A percentile compares a stretch with the other conserved stretches of the same genome.
Conservation (phyloP, 495 filamentous ascomycete species). For the Pseudotulostoma volvatum region DNA sequence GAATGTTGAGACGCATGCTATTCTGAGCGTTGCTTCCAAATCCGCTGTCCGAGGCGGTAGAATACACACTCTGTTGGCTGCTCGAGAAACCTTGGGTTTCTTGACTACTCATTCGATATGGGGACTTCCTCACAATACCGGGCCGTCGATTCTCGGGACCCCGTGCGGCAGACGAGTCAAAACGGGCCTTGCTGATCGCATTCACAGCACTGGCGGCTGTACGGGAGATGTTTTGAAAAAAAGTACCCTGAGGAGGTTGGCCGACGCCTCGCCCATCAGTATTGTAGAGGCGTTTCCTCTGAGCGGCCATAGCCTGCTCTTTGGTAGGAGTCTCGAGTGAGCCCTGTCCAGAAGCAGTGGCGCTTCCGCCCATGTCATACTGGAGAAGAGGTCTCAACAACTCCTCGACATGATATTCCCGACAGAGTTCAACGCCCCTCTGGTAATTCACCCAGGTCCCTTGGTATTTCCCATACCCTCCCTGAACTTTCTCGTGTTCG, state of each 20-base stretch:
- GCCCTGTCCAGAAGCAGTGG: conserved; percentile 39
- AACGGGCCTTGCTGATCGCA: conserved; percentile 85
- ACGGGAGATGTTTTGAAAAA: conserved; percentile 90
- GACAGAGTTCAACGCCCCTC: conserved; percentile 79
- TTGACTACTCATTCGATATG: conserved; percentile 47
- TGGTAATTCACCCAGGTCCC: conserved; percentile 95
- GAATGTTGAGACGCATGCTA: conserved; percentile 19
- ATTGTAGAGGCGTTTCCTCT: conserved; percentile 77
- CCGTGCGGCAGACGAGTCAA: conserved; percentile 70
- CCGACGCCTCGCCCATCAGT: conserved; percentile 49
- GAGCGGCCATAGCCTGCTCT: conserved; percentile 96
- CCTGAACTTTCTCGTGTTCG: conserved; percentile 95
- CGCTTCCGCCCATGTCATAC: conserved; percentile 74
- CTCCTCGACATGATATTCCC: conserved; percentile 86
- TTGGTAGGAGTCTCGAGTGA: conserved; percentile 87
- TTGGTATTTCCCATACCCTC: conserved; percentile 96
- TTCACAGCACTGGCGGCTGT: conserved; percentile 83
- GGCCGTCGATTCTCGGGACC: conserved; percentile 33
- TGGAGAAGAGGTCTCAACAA: conserved; percentile 67
- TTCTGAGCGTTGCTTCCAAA: conserved; percentile 36
- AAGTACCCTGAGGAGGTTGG: conserved; percentile 56
- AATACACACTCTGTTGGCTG: conserved; percentile 55
- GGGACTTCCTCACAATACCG: conserved; percentile 32
- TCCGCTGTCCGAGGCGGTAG: conserved; percentile 44
- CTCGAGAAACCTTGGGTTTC: conserved; percentile 36